These are phyloP conservation scores for Moringa oleifera DNA, from an alignment of 345 rosid species.

Conservation along the genomic window DNA sequence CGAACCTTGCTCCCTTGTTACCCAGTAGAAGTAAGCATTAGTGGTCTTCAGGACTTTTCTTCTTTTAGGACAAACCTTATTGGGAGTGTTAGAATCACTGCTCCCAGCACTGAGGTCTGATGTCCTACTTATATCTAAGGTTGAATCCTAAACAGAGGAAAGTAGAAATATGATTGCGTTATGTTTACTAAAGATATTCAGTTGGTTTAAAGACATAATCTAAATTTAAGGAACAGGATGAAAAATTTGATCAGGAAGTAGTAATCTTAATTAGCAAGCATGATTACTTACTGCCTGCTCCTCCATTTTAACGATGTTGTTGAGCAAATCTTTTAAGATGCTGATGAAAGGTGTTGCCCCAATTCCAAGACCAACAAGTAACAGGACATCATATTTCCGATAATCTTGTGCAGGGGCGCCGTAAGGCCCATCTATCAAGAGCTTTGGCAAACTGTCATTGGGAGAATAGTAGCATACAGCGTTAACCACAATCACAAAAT, in stretches of 20 bases:
- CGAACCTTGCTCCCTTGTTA: conserved; percentile 95
- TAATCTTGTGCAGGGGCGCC: conserved; percentile 99
- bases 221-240: background rate
- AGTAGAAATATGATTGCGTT: background rate
- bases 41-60: conserved; percentile 67
- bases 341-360: conserved; percentile 99
- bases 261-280: background rate
- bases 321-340: conserved; percentile 86
- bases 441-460: conserved; percentile 82
- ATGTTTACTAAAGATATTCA: background rate
- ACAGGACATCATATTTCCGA: conserved; percentile 73
- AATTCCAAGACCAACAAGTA: conserved; percentile 93
- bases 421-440: conserved; percentile 89
- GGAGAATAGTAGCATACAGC: background rate
- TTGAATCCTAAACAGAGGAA: conserved; percentile 54
- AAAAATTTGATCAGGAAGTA: background rate
- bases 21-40: conserved; percentile 98
- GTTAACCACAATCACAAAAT: background rate
- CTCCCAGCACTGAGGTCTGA: conserved; percentile 63
- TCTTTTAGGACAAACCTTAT: conserved; percentile 41
- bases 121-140: conserved; percentile 52
- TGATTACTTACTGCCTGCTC: conserved; percentile 73
- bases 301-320: conserved; percentile 82
- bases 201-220: too few species aligned
- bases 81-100: conserved; percentile 32